phyloP scores from a whole-genome alignment of 1,139 yeast genomes.

The Candida glucosophila region DNA sequence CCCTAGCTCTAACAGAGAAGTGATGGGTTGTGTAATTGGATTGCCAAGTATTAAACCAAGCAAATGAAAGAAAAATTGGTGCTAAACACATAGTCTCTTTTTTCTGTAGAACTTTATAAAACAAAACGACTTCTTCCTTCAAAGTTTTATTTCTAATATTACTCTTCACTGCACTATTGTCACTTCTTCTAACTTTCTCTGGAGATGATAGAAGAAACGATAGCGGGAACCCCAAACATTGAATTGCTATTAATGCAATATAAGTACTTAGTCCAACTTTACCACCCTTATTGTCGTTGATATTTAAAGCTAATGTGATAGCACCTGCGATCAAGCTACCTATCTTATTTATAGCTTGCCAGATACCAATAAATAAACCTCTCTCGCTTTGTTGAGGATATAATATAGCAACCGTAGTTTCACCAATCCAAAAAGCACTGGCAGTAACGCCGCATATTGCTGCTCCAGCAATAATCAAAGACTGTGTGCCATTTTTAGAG shows the following conservation, averaged over 20 bases:
- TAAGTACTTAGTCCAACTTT: slow-evolving; percentile 13
- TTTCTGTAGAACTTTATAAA: not conserved
- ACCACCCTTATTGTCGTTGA: slow-evolving; percentile 7
- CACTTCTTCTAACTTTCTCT: slow-evolving; percentile 6
- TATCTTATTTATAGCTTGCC: slow-evolving; percentile 13
- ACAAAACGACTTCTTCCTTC: not conserved
- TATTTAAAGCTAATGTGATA: slow-evolving; percentile 11
- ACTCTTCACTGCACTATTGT: not conserved
- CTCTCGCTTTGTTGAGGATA: slow-evolving; percentile 11
- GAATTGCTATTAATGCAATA: slow-evolving; percentile 12
- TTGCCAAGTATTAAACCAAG: slow-evolving; percentile 14
- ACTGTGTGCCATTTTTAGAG: slow-evolving; percentile 12
- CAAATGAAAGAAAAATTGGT: slow-evolving; percentile 3
- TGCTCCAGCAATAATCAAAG: slow-evolving; percentile 13
- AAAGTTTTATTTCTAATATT: not conserved
- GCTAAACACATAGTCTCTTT: not conserved
- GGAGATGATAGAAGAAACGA: slow-evolving; percentile 12
- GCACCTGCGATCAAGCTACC: slow-evolving; percentile 15
- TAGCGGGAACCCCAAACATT: slow-evolving; percentile 11
- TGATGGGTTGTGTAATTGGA: slow-evolving; percentile 13
- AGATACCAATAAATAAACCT: slow-evolving; percentile 15
- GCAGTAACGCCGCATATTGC: slow-evolving; percentile 12
- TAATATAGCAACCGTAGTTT: slow-evolving; percentile 12
- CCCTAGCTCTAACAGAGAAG: slow-evolving; percentile 13
- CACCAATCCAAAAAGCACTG: slow-evolving; percentile 14